phyloP scores from a whole-genome alignment of 768 basidiomycete species.

The Rhodocollybia butyracea region DNA sequence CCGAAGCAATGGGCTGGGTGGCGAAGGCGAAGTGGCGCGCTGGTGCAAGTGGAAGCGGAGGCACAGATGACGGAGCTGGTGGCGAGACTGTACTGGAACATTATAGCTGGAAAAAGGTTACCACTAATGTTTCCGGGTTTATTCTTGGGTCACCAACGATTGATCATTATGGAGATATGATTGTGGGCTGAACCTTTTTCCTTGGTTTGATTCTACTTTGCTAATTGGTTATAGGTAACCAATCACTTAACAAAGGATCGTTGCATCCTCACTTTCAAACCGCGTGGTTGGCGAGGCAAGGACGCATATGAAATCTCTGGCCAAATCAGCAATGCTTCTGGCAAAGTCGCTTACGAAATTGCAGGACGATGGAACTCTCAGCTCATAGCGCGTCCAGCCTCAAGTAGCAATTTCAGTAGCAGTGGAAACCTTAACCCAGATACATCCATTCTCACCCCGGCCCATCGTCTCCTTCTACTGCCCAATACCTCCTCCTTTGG shows the following conservation, averaged over 20 bases:
- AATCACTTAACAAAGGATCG: conserved; percentile 90
- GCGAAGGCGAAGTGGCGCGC: conserved; percentile 17
- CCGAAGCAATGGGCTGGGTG: conserved; percentile 60
- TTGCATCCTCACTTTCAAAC: conserved; percentile 92
- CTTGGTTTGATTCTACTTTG: not conserved
- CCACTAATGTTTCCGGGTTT: conserved; percentile 88
- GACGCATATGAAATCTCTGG: conserved; percentile 94
- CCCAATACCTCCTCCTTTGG: conserved; percentile 87
- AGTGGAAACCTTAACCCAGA: conserved; percentile 70
- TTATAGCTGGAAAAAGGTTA: conserved; percentile 95
- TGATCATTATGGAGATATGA: conserved; percentile 94
- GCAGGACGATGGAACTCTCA: conserved; percentile 96
- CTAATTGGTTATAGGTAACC: conserved; percentile 46
- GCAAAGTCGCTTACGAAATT: conserved; percentile 77
- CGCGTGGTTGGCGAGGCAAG: conserved; percentile 89
- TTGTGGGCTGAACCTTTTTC: conserved; percentile 46
- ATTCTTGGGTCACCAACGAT: conserved; percentile 87
- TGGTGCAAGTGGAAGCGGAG: too few species aligned
- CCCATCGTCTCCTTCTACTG: conserved; percentile 38
- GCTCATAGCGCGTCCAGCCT: conserved; percentile 77
- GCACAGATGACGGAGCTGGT: conserved; percentile 43
- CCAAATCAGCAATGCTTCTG: conserved; percentile 63
- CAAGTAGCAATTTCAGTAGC: conserved; percentile 37
- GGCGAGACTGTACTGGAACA: conserved; percentile 73
- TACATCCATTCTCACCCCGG: conserved; percentile 45